Conservation (phyloP, 1,284 basidiomycete genomes). For the Cystobasidiaceae sp. region DNA sequence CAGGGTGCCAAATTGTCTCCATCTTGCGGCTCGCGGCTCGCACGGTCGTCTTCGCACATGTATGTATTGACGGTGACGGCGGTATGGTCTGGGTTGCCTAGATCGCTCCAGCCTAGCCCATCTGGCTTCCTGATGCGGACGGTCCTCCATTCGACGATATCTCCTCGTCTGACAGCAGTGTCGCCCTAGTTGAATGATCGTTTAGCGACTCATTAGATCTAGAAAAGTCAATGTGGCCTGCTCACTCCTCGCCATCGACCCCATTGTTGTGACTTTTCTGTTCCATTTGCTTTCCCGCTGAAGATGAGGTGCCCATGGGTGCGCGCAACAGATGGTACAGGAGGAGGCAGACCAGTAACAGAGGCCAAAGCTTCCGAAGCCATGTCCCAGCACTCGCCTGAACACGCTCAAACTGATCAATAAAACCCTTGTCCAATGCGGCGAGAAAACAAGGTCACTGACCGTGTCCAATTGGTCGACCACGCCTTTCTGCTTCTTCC, state of each 20-base stretch:
- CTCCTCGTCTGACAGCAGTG: conserved; percentile 54
- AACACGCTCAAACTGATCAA: neutral
- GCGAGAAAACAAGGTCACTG: conserved; percentile 20
- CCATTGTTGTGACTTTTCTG: conserved; percentile 43
- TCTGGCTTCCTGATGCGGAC: conserved; percentile 33
- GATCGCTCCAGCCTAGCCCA: conserved; percentile 8
- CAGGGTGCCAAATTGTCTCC: conserved; percentile 32
- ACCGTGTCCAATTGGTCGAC: conserved; percentile 53
- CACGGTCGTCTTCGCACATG: neutral
- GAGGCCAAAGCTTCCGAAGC: conserved; percentile 55
- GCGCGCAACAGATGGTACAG: conserved; percentile 53
- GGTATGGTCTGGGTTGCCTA: conserved; percentile 35
- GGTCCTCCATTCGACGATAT: conserved; percentile 55
- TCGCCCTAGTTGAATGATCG: conserved; percentile 46
- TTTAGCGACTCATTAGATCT: neutral
- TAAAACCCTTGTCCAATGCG: neutral
- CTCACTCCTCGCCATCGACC: conserved; percentile 54
- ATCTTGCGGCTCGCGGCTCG: conserved; percentile 8
- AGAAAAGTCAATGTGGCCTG: neutral
- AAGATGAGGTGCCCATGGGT: conserved; percentile 58
- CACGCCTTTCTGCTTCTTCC: conserved; percentile 51
- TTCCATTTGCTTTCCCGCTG: conserved; percentile 48
- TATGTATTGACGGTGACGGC: conserved; percentile 36
- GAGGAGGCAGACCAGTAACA: conserved; percentile 51
- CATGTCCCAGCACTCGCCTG: conserved; percentile 57